Conservation (phyloP, 108 stramenopile genomes). For the Nitzschia sp. region DNA sequence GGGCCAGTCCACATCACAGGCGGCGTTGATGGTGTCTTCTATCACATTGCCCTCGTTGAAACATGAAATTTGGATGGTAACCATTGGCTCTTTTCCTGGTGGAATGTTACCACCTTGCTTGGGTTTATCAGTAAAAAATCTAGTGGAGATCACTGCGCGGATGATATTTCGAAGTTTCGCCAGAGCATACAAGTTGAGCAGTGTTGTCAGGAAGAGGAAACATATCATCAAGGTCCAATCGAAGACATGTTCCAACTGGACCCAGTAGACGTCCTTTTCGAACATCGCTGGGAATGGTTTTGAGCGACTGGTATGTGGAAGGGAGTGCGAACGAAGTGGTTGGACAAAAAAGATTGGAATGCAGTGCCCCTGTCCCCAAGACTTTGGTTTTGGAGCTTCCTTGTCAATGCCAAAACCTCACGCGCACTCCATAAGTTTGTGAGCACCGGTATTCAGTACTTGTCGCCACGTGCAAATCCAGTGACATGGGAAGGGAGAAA, state of each 20-base stretch:
- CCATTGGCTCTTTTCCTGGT: conserved; percentile 18
- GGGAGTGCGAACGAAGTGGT: too few relatives aligned
- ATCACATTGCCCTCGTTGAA: conserved; percentile 35
- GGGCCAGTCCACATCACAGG: conserved; percentile 33
- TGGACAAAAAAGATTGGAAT: too few relatives aligned
- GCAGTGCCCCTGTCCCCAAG: too few relatives aligned
- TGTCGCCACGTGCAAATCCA: too few relatives aligned
- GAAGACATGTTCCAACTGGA: neutral
- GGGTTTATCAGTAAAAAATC: neutral
- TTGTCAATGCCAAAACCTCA: too few relatives aligned
- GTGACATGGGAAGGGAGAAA: too few relatives aligned
- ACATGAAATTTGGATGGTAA: conserved; percentile 36
- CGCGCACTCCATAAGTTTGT: too few relatives aligned
- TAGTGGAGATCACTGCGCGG: neutral
- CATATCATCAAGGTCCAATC: neutral
- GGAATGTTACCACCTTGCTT: neutral
- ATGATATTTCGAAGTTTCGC: neutral
- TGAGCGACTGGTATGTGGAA: too few relatives aligned
- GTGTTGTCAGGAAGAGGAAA: neutral
- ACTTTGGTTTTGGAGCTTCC: too few relatives aligned
- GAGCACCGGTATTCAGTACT: too few relatives aligned
- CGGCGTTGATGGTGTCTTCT: conserved; percentile 25
- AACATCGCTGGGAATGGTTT: too few relatives aligned
- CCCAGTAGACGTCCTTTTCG: neutral
- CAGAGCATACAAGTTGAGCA: neutral